A percentile compares a stretch with the other conserved stretches of the same genome.
These are phyloP conservation scores for Podaxis sp. DNA, from an alignment of 768 basidiomycete genomes.

Conservation along the genomic window DNA sequence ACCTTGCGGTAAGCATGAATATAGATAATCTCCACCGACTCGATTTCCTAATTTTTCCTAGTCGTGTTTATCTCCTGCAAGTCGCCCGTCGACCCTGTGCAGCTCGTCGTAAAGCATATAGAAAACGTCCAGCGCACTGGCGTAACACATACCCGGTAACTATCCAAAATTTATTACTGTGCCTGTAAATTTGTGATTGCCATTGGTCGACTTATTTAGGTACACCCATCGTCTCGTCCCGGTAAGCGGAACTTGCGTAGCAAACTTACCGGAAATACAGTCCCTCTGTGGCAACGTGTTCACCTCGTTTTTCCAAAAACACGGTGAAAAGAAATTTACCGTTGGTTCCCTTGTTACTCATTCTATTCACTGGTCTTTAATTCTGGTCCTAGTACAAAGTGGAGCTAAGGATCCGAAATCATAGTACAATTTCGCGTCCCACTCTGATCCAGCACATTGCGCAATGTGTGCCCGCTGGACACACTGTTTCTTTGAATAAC, in stretches of 20 bases:
- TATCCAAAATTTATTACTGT: conserved; percentile 4
- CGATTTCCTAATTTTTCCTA: conserved; percentile 27
- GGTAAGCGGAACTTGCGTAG: conserved; percentile 63
- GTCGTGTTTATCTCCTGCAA: conserved; percentile 82
- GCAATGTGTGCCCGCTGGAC: conserved; percentile 65
- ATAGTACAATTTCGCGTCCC: conserved; percentile 63
- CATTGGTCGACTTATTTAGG: conserved; percentile 33
- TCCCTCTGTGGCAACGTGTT: conserved; percentile 58
- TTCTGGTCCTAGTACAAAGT: conserved; percentile 69
- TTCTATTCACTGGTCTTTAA: neutral
- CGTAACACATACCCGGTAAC: conserved; percentile 63
- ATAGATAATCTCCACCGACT: neutral
- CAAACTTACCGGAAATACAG: conserved; percentile 70
- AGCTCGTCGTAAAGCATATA: conserved; percentile 63
- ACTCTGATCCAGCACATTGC: conserved; percentile 68
- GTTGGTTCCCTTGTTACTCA: conserved; percentile 31
- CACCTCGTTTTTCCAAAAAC: conserved; percentile 47
- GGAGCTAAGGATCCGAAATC: conserved; percentile 73
- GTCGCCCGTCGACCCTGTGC: conserved; percentile 74
- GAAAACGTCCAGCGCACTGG: conserved; percentile 63
- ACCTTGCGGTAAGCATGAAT: conserved; percentile 57
- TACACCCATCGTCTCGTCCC: conserved; percentile 72
- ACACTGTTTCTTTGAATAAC: conserved; percentile 65
- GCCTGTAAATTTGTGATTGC: neutral
- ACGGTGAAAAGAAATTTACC: conserved; percentile 44